Evolutionary conservation across 2,329 filamentous ascomycete species (phyloP), one percentile per base, ranked within the genome.

Genomic region (Colletotrichum chlorophyti): DNA sequence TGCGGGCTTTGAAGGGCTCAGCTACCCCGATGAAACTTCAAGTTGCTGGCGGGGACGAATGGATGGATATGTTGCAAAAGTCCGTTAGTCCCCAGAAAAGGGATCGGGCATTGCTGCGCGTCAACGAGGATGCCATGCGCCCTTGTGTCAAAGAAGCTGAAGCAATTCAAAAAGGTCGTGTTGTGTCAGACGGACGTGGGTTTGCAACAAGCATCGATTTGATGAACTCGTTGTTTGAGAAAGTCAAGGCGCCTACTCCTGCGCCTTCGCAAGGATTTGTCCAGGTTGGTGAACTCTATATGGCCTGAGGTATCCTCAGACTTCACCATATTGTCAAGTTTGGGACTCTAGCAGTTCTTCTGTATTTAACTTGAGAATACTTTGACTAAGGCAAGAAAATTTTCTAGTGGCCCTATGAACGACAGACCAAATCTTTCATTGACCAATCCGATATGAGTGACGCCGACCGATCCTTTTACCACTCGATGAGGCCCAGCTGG

Each of bases 21-120:
- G 79, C 76, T 60, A 84, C 83, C 24, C 86, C 86, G 21, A 71
- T 82, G 21, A 84, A 81, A 64, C 76, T 85, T 50, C 83, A 87
- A 63, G 83, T 89, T 58, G 79, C 84, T 31, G 83, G 85, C 63
- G 91, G 89, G 51, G 91, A 93, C 59, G 90, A 97, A 71, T 99
- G 95, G 95, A 90, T 93, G 65, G 90, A 95, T 66, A 93, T 97
- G 78, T 82, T 99, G 63, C 91, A 93, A 72, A 93, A 93, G 65
- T 98, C 95, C 6, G 92, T 98, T 65, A 97, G 92, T 68, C 94
- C 95, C 6, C 88, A 91, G 69, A 98, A 98, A 78, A 89, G 95
- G 68, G 91, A 97, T 76, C 91, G 94, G 58, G 89, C 88, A 24
- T 79, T 95, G 29, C 81, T 88, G 35, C 82, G 80, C 23, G 68